phyloP scores from a whole-genome alignment of 1,284 basidiomycete genomes.

The Fomitopsis schrenkii region DNA sequence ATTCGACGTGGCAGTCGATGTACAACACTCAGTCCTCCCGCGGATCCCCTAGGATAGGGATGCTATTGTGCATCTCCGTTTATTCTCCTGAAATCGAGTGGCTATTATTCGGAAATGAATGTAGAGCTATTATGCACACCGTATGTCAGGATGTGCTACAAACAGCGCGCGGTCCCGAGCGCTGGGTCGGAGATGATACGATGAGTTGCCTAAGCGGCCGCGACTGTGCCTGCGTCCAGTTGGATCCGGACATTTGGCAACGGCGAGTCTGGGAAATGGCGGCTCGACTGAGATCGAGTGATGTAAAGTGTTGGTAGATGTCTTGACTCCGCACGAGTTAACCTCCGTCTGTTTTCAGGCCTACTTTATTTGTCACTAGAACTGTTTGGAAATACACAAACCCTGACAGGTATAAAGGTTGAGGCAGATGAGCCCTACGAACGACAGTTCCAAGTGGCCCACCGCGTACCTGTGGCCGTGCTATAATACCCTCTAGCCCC shows the following conservation, averaged over 20 bases:
- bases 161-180: slow-evolving; percentile 5
- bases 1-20: neutral
- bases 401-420: slow-evolving; percentile 5
- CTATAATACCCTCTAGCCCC: neutral
- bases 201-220: neutral
- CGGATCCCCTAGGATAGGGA: neutral
- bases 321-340: slow-evolving; percentile 1
- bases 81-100: neutral
- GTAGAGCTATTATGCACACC: neutral
- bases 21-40: neutral
- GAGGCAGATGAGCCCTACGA: neutral
- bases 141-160: neutral
- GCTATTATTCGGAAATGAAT: neutral
- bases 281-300: neutral
- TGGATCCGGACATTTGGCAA: slow-evolving; percentile 5
- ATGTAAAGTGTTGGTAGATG: neutral
- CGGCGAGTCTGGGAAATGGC: neutral
- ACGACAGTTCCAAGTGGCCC: neutral
- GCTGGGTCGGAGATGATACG: slow-evolving; percentile 5
- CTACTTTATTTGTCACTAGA: slow-evolving; percentile 7
- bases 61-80: neutral
- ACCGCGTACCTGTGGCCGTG: neutral
- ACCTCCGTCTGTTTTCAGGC: neutral
- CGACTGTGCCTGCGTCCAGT: slow-evolving; percentile 1
- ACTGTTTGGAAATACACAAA: slow-evolving; percentile 1